Base-by-base conservation (phyloP, 2,329 filamentous ascomycete genomes). In the Microsporum ferrugineum region DNA sequence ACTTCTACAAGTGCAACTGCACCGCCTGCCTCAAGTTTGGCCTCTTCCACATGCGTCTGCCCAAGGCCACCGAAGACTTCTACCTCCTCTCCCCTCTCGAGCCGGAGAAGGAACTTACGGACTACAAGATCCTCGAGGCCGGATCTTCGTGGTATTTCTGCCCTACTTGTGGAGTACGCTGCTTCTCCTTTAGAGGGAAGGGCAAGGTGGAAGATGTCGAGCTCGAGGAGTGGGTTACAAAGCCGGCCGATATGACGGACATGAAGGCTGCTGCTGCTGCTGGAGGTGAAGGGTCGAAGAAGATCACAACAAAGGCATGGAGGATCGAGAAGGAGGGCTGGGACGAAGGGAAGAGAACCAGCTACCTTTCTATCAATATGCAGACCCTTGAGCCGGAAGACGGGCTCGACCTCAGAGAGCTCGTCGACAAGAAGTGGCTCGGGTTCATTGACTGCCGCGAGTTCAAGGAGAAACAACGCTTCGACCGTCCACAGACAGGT, bases 1-100 rank as follows among this genome's bases (percentile, higher is more conserved):
- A 58, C 38, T 62, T 63, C 60, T 63, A 63, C 62, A 63, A 63
- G 23, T 63, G 62, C 60, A 63, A 63, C 60, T 63, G 62, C 58
- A 49, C 62, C 33, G 57, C 60, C 14, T 63, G 62, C 36, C 62
- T 60, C 36, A 63, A 63, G 47, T 31, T 60, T 6, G 62, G 60
- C 34, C 38, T 60, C 17, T 62, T 63, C 58, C 62, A 63, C 38
- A 60, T 60, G 60, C 62, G 62, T 53, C 33, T 63, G 8, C 62
- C 62, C 29, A 60, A 60, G 12, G 60, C 62, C 6, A 27, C 62
- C 17, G 39, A 47, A 7, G 60, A 63, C 45, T 63, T 63, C 45
- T 43, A 45, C 17, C 62, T 63, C 12, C 62, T 63, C 41, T 61
- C 62, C 8, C 62, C 62, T 27, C 33, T 60, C 2, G 45, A 63